phyloP scores from a whole-genome alignment of 2,329 filamentous ascomycete species.

The Aspergillus cejpii region DNA sequence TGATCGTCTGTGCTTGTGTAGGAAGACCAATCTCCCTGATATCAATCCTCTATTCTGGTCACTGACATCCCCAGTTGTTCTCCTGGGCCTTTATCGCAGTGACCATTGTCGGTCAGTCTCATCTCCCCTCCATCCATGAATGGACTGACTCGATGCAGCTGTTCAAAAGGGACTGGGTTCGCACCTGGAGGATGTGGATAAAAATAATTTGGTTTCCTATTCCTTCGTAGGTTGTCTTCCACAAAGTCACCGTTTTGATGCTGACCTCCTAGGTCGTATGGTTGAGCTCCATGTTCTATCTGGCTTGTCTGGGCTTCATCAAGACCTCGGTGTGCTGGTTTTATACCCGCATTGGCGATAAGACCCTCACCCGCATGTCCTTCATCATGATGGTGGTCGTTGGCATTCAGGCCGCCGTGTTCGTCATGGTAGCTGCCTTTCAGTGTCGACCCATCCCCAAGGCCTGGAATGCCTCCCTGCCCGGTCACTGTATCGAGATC shows the following conservation, averaged over 20 bases:
- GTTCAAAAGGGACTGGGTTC: conserved; percentile 18
- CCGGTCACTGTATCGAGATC: conserved; percentile 44
- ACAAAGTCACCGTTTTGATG: not conserved
- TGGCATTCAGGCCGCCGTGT: conserved; percentile 36
- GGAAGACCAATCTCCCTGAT: conserved; percentile 2
- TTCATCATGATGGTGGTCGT: conserved; percentile 40
- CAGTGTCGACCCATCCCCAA: conserved; percentile 40
- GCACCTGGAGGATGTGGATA: conserved; percentile 12
- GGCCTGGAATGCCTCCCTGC: conserved; percentile 34
- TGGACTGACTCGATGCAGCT: conserved; percentile 7
- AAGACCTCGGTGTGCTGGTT: conserved; percentile 45
- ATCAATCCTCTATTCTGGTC: not conserved
- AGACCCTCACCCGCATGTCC: conserved; percentile 31
- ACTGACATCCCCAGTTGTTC: conserved; percentile 21
- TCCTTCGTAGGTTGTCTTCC: conserved; percentile 13
- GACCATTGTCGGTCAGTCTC: conserved; percentile 29
- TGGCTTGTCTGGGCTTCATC: conserved; percentile 43
- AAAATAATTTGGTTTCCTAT: conserved; percentile 11
- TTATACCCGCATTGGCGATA: conserved; percentile 42
- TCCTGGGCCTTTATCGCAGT: conserved; percentile 34
- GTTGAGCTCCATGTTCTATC: conserved; percentile 47
- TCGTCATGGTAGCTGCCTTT: conserved; percentile 41
- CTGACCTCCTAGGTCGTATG: conserved; percentile 33
- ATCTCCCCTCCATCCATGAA: not conserved
- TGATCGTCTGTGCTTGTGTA: conserved; percentile 30